Base-by-base conservation (phyloP, 805 yeast species). In the Limtongia smithiae region DNA sequence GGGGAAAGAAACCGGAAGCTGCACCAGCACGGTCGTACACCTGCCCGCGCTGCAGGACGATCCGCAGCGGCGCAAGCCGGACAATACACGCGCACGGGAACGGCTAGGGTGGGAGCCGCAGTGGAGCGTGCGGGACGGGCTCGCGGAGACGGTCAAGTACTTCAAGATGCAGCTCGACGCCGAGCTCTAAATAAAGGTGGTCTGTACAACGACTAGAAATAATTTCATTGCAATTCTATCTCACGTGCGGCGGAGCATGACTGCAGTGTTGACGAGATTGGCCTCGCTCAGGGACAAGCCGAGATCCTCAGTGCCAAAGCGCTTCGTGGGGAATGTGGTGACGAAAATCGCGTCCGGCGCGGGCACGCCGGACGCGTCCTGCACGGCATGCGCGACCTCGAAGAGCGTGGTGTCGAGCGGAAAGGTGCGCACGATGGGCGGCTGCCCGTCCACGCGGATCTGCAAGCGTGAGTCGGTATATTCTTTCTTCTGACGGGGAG, bases 271-370 rank as follows among this genome's bases (percentile, higher is more conserved):
- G 32, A 66, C 54, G 22, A 66, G 55, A 5, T 61, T 65, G n/a
- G 62, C 60, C 42, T 66, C 67, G 21, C 57, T 58, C 30, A 67
- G 45, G 0, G 65, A 57, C 50, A 58, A 45, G 21, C 53, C 58
- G 34, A 62, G 51, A 27, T 62, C 65, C 18, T 50, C 59, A 8
- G 37, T 33, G 6, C 58, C 50, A 25, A 46, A 55, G 8, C 54
- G 49, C 33, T 55, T 45, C 12, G 64, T 62, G 14, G 71, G 71
- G 43, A 65, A 67, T 9, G 68, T 60, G 25, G 68, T 62, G 33
- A 57, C 45, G 30, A 67, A 58, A 22, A 50, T 54, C 8, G 65
- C 40, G 20, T 44, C 20, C 12, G 41, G 41, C n/a, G 63, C 50
- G 12, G 53, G 35, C 11, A 59, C 44, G 3, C 60, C 62, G 15